phyloP scores from a whole-genome alignment of 257 asterid species.

The Solanum tacnaense region DNA sequence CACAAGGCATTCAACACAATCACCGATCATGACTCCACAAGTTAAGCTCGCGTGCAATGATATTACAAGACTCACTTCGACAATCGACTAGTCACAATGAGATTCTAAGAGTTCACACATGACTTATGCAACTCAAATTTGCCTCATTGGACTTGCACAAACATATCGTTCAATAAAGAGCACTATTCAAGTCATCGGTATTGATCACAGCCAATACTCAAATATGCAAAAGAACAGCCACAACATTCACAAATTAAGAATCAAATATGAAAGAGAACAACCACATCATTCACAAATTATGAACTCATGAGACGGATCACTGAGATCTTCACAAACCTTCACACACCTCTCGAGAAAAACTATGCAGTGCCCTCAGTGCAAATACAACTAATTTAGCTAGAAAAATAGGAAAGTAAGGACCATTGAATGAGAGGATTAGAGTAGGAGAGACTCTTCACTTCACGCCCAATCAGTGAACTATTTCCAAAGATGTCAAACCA shows the following conservation, averaged over 20 bases:
- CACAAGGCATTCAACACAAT: too few species aligned
- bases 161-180: not conserved
- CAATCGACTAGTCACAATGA: not conserved
- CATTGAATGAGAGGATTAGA: not conserved
- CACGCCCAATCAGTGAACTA: not conserved
- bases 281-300: too few species aligned
- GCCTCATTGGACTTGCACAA: not conserved
- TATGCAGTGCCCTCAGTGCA: not conserved
- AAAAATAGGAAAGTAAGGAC: not conserved
- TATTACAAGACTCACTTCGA: not conserved
- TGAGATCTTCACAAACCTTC: too few species aligned
- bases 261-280: too few species aligned
- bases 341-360: not conserved
- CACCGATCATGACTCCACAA: not conserved
- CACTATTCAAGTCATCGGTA: not conserved
- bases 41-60: not conserved
- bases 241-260: too few species aligned
- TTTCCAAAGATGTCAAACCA: not conserved
- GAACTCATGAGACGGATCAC: too few species aligned
- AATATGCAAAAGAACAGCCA: too few species aligned
- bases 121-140: not conserved
- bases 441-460: not conserved
- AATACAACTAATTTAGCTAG: not conserved
- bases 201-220: not conserved
- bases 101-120: not conserved